Evolutionary conservation across 164 flowering plant genomes (phyloP).

Genomic region (Aristolochia contorta): DNA sequence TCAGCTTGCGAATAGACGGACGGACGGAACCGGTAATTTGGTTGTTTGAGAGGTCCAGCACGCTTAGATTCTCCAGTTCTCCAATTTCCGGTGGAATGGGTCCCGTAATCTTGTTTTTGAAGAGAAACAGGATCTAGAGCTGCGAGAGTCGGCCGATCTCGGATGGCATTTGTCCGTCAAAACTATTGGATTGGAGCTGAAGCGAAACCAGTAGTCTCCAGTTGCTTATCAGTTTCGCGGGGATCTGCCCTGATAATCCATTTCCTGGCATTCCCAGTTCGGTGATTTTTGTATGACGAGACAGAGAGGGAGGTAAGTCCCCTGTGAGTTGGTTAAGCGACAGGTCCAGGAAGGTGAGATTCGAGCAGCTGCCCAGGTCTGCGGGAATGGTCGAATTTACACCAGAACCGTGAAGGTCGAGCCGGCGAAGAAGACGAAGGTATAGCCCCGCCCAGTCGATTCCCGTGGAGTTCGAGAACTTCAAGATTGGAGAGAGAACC

Average conservation of each 20-base stretch:
- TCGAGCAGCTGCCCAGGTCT: conserved; percentile 28
- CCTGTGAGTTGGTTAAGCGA: conserved; percentile 16
- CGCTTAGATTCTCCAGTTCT: conserved; percentile 1
- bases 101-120: conserved; percentile 61
- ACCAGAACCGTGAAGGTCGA: conserved; percentile 17
- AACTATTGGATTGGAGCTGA: not conserved
- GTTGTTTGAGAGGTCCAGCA: conserved; percentile 1
- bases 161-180: not conserved
- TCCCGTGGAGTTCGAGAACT: conserved; percentile 20
- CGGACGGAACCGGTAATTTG: conserved; percentile 1
- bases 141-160: not conserved
- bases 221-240: conserved; percentile 1
- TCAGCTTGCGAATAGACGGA: conserved; percentile 2
- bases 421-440: conserved; percentile 14
- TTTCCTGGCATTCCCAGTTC: conserved; percentile 1
- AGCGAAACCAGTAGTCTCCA: conserved; percentile 1
- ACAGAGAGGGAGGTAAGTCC: not conserved
- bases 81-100: conserved; percentile 65
- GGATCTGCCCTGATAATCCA: not conserved
- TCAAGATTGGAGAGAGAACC: conserved; percentile 21
- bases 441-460: conserved; percentile 22
- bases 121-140: conserved; percentile 20
- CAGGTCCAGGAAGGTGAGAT: conserved; percentile 26
- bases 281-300: not conserved
- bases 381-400: conserved; percentile 31